phyloP scores from a whole-genome alignment of 805 yeast species.

The Barnettozyma wickerhamii region DNA sequence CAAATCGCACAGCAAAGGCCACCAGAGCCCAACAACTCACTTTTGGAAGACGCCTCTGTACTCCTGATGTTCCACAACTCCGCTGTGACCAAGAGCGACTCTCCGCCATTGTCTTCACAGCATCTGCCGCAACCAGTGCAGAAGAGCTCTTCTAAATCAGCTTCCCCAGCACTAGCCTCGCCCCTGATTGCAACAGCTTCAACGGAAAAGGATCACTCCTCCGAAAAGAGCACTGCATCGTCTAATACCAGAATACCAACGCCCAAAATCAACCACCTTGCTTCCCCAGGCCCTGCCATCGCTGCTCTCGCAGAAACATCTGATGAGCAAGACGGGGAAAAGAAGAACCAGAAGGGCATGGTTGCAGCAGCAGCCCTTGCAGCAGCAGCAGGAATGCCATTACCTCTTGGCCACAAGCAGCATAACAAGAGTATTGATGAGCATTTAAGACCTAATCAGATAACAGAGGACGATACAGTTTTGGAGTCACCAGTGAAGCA shows the following conservation, averaged over 20 bases:
- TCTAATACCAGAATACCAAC: conserved; percentile 9
- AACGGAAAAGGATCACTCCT: background rate
- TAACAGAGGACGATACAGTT: conserved; percentile 2
- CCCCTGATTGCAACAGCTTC: background rate
- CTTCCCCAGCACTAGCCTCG: conserved; percentile 19
- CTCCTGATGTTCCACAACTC: conserved; percentile 56
- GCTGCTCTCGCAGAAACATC: conserved; percentile 30
- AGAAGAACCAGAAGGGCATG: conserved; percentile 41
- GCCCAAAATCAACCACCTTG: conserved; percentile 21
- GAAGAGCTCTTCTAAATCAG: conserved; percentile 22
- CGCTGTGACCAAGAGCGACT: conserved; percentile 30
- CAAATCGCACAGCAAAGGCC: background rate
- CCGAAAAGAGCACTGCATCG: conserved; percentile 3
- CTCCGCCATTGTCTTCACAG: conserved; percentile 2
- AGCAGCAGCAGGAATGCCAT: conserved; percentile 74
- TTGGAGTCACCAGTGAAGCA: too few relatives aligned
- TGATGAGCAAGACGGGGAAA: conserved; percentile 16
- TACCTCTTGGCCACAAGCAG: conserved; percentile 38
- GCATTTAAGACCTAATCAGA: conserved; percentile 8
- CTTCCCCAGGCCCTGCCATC: conserved; percentile 46
- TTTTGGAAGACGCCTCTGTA: conserved; percentile 58
- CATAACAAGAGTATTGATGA: conserved; percentile 11
- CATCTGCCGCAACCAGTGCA: background rate
- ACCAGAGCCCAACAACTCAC: conserved; percentile 19
- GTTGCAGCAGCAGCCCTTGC: conserved; percentile 84